These are phyloP conservation scores for Aspergillus coremiiformis DNA, from an alignment of 495 filamentous ascomycete genomes.

Conservation along the genomic window DNA sequence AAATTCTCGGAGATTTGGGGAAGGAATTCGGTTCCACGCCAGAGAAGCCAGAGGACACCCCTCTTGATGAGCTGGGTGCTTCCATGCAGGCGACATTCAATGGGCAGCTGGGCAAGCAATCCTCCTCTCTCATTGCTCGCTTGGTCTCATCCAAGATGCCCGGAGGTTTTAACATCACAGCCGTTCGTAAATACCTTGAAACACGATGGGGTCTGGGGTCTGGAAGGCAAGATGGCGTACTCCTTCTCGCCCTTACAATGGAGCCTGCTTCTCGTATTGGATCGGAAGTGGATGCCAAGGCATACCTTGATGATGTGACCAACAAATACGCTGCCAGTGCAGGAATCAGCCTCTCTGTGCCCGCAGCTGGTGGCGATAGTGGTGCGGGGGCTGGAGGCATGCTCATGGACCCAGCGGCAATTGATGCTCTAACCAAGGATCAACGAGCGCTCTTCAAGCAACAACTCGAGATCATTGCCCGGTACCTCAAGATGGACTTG, in stretches of 20 bases:
- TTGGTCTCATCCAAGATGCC: slow-evolving; percentile 99
- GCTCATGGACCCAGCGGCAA: slow-evolving; percentile 98
- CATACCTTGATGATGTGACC: slow-evolving; percentile 74
- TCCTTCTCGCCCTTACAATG: slow-evolving; percentile 84
- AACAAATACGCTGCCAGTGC: slow-evolving; percentile 85
- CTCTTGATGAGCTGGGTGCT: slow-evolving; percentile 88
- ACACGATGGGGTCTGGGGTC: slow-evolving; percentile 84
- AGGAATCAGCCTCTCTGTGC: slow-evolving; percentile 77
- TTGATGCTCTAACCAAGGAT: slow-evolving; percentile 95
- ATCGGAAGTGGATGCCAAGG: slow-evolving; percentile 84
- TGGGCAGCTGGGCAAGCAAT: slow-evolving; percentile 95
- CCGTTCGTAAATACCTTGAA: slow-evolving; percentile 88
- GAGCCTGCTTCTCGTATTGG: slow-evolving; percentile 84
- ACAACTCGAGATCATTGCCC: slow-evolving; percentile 86
- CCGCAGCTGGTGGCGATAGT: slow-evolving; percentile 64
- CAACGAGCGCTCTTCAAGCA: slow-evolving; percentile 94
- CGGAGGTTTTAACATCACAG: slow-evolving; percentile 96
- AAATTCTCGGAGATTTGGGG: slow-evolving; percentile 90
- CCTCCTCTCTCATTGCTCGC: slow-evolving; percentile 84
- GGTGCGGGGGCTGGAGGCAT: slow-evolving; percentile 67
- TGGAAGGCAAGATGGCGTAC: slow-evolving; percentile 85
- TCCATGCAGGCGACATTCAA: slow-evolving; percentile 98
- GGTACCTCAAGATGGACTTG: slow-evolving; percentile 95
- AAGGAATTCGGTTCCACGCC: slow-evolving; percentile 98
- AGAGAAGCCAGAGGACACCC: slow-evolving; percentile 97